Base-by-base conservation (phyloP, 192 early-diverging fungal species). In the Entrophospora sp. region DNA sequence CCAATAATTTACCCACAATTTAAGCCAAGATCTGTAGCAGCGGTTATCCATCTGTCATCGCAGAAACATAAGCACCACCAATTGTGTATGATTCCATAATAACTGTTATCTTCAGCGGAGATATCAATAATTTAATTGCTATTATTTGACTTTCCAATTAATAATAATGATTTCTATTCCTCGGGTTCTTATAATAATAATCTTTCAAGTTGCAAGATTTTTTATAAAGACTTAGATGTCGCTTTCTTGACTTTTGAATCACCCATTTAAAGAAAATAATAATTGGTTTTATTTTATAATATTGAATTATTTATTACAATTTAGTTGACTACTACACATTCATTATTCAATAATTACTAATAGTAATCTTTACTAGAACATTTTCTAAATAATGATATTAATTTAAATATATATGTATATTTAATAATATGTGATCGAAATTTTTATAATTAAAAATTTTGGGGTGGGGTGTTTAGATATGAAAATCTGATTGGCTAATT, bases 81-180 rank as follows among this genome's bases (percentile, higher is more conserved):
- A 94, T 94, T 20, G 95, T 97, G 78, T 94, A 98, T 16, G 91
- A 94, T 16, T 94, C 95, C 78, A 98, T 83, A 6, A 98, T 94
- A 40, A 94, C 91, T n/a, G 95, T 94, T 42, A 98, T 85, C 90
- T 67, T 65, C 46, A 4, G 81, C 73, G 10, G 88, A 89, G 85
- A 91, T 84, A 58, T 71, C 83, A 49, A 83, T 81, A n/a, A n/a
- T n/a, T n/a, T n/a, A n/a, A n/a, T n/a, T n/a, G n/a, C n/a, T n/a
- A n/a, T n/a, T n/a, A n/a, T n/a, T n/a, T n/a, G n/a, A n/a, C n/a
- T n/a, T n/a, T n/a, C n/a, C n/a, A n/a, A n/a, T n/a, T n/a, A n/a
- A n/a, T n/a, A n/a, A n/a, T n/a, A n/a, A n/a, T n/a, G n/a, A n/a
- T n/a, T 36, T 14, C 48, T 34, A 59, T 62, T 67, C 67, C 57